Evolutionary conservation across 2,329 filamentous ascomycete genomes (phyloP).

Genomic region (Alternaria longipes): DNA sequence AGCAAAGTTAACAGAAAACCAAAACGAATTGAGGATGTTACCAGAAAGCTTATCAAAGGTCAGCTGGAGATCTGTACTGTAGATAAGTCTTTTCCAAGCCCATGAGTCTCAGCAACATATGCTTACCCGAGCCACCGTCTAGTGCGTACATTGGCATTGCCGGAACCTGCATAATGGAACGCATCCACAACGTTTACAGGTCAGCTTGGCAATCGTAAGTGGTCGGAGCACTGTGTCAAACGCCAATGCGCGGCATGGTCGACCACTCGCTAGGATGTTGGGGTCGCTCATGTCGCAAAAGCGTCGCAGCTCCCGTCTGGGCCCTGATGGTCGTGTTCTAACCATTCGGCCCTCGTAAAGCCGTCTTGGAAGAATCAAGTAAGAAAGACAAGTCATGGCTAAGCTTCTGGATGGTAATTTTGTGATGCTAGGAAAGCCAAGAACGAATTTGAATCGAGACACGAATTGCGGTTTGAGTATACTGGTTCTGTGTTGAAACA

Average conservation of each 20-base stretch:
- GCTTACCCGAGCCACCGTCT: constrained; percentile 12
- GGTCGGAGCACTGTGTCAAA: constrained; percentile 16
- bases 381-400: background rate
- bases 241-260: constrained; percentile 17
- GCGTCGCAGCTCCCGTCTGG: constrained; percentile 21
- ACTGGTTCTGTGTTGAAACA: constrained; percentile 5
- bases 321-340: constrained; percentile 3
- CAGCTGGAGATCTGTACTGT: background rate
- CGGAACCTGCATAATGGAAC: constrained; percentile 30
- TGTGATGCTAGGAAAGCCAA: constrained; percentile 3
- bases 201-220: constrained; percentile 8
- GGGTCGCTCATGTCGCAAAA: constrained; percentile 22
- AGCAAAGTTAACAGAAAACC: constrained; percentile 17
- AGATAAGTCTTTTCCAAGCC: background rate
- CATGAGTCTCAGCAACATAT: constrained; percentile 14
- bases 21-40: background rate
- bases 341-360: background rate
- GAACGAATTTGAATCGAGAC: background rate
- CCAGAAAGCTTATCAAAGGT: background rate
- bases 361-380: background rate
- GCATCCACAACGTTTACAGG: constrained; percentile 19
- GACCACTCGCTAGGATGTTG: constrained; percentile 17
- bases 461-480: background rate
- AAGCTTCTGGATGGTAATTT: background rate
- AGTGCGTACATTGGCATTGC: constrained; percentile 8